Percentiles rank a stretch among this genome's conserved stretches.
Evolutionary conservation across 2,329 filamentous ascomycete species (phyloP).

Genomic region (Epicoccum nigrum): DNA sequence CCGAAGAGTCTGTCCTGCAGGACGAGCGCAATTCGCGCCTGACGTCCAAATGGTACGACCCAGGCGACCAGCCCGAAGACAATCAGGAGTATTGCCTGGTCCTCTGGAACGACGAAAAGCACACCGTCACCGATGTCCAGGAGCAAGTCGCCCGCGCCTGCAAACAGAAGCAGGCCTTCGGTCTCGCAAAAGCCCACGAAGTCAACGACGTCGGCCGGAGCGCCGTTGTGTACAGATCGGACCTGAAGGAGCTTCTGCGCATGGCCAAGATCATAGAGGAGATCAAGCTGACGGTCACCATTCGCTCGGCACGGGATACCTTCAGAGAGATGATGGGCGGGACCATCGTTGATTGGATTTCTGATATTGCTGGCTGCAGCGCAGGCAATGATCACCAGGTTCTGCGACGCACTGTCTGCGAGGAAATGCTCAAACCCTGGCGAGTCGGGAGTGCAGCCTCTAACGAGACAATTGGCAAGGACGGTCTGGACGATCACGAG

Average conservation of each 20-base stretch:
- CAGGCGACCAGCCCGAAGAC: slow-evolving; percentile 64
- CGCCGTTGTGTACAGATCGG: slow-evolving; percentile 76
- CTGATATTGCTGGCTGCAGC: slow-evolving; percentile 87
- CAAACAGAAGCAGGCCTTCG: slow-evolving; percentile 71
- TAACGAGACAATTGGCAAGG: slow-evolving; percentile 77
- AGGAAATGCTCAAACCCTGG: slow-evolving; percentile 90
- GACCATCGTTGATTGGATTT: slow-evolving; percentile 95
- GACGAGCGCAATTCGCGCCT: slow-evolving; percentile 84
- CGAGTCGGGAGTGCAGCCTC: slow-evolving; percentile 80
- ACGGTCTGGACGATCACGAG: slow-evolving; percentile 83
- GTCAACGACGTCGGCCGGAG: slow-evolving; percentile 88
- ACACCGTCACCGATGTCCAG: slow-evolving; percentile 88
- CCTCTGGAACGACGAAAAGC: slow-evolving; percentile 98
- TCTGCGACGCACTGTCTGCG: slow-evolving; percentile 81
- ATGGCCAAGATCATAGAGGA: slow-evolving; percentile 90
- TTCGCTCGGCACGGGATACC: slow-evolving; percentile 89
- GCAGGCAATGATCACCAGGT: slow-evolving; percentile 81
- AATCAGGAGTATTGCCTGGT: slow-evolving; percentile 81
- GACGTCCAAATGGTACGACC: slow-evolving; percentile 72
- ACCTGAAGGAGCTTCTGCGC: slow-evolving; percentile 73
- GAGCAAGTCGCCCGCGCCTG: slow-evolving; percentile 92
- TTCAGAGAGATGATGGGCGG: slow-evolving; percentile 99
- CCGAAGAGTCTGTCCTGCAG: slow-evolving; percentile 75
- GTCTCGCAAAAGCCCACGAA: slow-evolving; percentile 78
- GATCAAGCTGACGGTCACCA: slow-evolving; percentile 94